phyloP scores from a whole-genome alignment of 148 eudicot species.

The Spergularia bocconei region DNA sequence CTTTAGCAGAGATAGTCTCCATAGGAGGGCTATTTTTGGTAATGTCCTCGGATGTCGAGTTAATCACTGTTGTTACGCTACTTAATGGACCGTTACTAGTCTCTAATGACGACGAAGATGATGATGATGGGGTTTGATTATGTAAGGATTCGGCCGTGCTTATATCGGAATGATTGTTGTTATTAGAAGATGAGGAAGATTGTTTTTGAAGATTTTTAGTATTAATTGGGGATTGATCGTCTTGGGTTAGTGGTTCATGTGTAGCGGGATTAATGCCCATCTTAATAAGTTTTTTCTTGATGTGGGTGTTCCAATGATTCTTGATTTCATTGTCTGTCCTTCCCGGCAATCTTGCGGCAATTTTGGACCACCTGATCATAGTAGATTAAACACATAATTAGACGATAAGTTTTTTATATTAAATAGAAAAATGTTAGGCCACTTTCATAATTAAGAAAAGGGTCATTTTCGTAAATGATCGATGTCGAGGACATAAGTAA shows the following conservation, averaged over 20 bases:
- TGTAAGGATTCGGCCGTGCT: slow-evolving; percentile 30
- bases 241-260: slow-evolving; percentile 60
- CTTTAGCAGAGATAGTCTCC: slow-evolving; percentile 34
- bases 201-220: slow-evolving; percentile 25
- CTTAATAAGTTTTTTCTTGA: slow-evolving; percentile 87
- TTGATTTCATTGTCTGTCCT: slow-evolving; percentile 95
- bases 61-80: background rate
- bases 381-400: background rate
- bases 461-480: too few species aligned
- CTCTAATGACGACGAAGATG: slow-evolving; percentile 25
- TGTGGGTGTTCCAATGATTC: slow-evolving; percentile 96
- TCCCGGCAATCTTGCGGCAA: slow-evolving; percentile 85
- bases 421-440: background rate
- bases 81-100: slow-evolving; percentile 18
- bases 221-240: slow-evolving; percentile 17
- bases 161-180: slow-evolving; percentile 29
- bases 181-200: slow-evolving; percentile 31
- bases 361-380: slow-evolving; percentile 79
- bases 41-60: slow-evolving; percentile 11
- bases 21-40: slow-evolving; percentile 24
- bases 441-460: too few species aligned
- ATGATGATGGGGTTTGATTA: slow-evolving; percentile 25
- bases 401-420: background rate
- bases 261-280: slow-evolving; percentile 94
- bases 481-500: background rate